Conservation (phyloP, 352 stramenopile genomes). For the Pythium oligandrum region DNA sequence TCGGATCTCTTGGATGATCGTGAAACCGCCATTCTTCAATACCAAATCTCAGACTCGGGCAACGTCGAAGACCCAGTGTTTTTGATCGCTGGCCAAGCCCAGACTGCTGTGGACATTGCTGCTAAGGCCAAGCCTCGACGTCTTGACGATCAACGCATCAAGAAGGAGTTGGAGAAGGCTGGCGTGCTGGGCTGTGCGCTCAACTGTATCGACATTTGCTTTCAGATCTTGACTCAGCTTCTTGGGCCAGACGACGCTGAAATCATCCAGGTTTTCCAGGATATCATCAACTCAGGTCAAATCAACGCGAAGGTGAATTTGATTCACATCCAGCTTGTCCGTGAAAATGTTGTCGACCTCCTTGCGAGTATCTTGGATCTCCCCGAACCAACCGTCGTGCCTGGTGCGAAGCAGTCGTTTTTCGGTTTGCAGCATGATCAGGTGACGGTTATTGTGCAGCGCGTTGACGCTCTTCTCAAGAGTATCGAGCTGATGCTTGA, state of each 20-base stretch:
- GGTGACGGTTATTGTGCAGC: conserved; percentile 70
- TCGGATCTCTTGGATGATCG: conserved; percentile 84
- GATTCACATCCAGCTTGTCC: conserved; percentile 65
- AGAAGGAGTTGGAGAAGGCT: conserved; percentile 73
- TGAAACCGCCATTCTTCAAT: conserved; percentile 85
- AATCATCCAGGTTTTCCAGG: conserved; percentile 59
- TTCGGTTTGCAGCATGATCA: conserved; percentile 73
- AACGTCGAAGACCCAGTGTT: conserved; percentile 83
- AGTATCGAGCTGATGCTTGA: conserved; percentile 83
- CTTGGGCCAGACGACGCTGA: conserved; percentile 65
- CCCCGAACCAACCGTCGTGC: conserved; percentile 64
- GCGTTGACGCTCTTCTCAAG: conserved; percentile 72
- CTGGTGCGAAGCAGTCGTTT: conserved; percentile 27
- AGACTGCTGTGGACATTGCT: conserved; percentile 62
- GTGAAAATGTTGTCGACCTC: conserved; percentile 81
- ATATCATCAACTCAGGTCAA: conserved; percentile 49
- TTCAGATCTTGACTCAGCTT: conserved; percentile 78
- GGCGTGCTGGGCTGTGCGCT: conserved; percentile 63
- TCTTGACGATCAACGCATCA: conserved; percentile 50
- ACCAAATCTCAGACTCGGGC: conserved; percentile 82
- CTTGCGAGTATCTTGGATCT: conserved; percentile 81
- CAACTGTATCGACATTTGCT: conserved; percentile 77
- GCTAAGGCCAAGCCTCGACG: conserved; percentile 50
- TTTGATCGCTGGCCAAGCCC: conserved; percentile 77
- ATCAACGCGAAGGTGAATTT: conserved; percentile 63